Conservation (phyloP, 805 yeast genomes). For the Pichia deserticola region DNA sequence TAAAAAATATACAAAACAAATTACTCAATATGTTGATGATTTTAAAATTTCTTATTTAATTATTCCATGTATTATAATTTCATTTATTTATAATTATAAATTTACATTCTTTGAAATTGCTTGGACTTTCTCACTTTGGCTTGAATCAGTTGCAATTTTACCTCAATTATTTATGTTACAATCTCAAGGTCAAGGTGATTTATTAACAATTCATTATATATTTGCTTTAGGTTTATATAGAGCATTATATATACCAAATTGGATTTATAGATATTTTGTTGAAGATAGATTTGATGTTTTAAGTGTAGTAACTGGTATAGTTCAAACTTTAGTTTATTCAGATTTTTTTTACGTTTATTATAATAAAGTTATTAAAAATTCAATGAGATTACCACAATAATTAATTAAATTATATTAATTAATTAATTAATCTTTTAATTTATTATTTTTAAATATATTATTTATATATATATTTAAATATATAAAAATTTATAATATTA, state of each 20-base stretch:
- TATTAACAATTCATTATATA: constrained; percentile 85
- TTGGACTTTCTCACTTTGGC: constrained; percentile 91
- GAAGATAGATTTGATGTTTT: constrained; percentile 63
- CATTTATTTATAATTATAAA: constrained; percentile 58
- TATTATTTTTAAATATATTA: too few species aligned
- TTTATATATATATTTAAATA: too few species aligned
- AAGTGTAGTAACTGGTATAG: constrained; percentile 68
- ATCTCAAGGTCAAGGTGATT: constrained; percentile 80
- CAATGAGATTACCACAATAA: constrained; percentile 49
- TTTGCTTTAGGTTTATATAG: constrained; percentile 90
- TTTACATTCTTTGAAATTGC: constrained; percentile 55
- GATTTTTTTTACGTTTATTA: constrained; percentile 95
- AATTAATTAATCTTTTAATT: too few species aligned
- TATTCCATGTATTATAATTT: constrained; percentile 48
- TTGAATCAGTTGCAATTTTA: constrained; percentile 83
- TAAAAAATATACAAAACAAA: constrained; percentile 52
- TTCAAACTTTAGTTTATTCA: constrained; percentile 84
- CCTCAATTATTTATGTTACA: constrained; percentile 92
- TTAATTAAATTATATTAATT: background rate
- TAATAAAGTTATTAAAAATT: constrained; percentile 69
- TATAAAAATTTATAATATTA: too few species aligned
- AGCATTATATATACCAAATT: constrained; percentile 85
- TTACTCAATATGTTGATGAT: constrained; percentile 55
- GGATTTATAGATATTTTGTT: constrained; percentile 77
- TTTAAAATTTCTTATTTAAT: constrained; percentile 69